Conservation (phyloP, 192 early-diverging fungal genomes). For the Coemansia sp. region DNA sequence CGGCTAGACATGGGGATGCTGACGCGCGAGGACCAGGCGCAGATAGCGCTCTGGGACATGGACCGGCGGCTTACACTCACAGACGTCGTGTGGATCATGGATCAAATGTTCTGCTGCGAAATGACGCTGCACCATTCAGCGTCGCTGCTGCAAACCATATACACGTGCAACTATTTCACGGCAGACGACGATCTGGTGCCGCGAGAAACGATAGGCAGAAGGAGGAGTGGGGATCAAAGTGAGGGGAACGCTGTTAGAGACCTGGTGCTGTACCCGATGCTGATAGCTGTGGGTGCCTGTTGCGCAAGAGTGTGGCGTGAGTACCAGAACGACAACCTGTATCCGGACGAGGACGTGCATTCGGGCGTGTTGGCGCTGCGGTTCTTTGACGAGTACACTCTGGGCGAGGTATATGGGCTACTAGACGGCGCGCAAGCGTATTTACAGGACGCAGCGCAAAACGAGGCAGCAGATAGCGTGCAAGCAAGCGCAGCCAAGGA, state of each 20-base stretch:
- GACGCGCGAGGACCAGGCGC: slow-evolving; percentile 12
- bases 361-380: slow-evolving; percentile 10
- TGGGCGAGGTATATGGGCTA: slow-evolving; percentile 8
- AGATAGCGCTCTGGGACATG: slow-evolving; percentile 39
- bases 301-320: slow-evolving; percentile 37
- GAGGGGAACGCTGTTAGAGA: slow-evolving; percentile 22
- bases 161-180: slow-evolving; percentile 47
- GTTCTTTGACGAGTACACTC: slow-evolving; percentile 27
- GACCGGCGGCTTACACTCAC: slow-evolving; percentile 13
- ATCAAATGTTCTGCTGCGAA: slow-evolving; percentile 39
- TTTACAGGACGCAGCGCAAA: not conserved
- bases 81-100: slow-evolving; percentile 32
- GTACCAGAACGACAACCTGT: slow-evolving; percentile 39
- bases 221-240: not conserved
- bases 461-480: not conserved
- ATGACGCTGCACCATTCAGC: slow-evolving; percentile 45
- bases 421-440: slow-evolving; percentile 14
- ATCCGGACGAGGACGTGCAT: slow-evolving; percentile 43
- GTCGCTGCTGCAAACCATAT: slow-evolving; percentile 45
- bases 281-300: slow-evolving; percentile 28
- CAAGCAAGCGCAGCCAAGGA: slow-evolving; percentile 7
- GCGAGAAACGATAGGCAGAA: not conserved
- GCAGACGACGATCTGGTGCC: not conserved
- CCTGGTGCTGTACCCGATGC: slow-evolving; percentile 34
- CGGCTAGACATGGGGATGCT: slow-evolving; percentile 53